Conservation (phyloP, 2,329 filamentous ascomycete genomes). For the Fusarium sp. region DNA sequence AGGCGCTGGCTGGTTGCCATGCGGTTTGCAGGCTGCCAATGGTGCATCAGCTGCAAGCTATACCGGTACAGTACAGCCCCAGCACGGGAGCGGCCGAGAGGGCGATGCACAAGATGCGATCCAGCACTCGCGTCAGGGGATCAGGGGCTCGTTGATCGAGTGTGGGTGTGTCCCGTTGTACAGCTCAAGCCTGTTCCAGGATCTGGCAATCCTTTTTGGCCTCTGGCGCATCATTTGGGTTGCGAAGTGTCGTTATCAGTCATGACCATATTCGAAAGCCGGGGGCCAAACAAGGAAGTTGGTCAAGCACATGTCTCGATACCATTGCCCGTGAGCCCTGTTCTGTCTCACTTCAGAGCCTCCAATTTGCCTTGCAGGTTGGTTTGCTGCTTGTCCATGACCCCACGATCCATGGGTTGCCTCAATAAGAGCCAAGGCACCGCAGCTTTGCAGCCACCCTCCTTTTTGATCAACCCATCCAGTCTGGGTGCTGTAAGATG, state of each 20-base stretch:
- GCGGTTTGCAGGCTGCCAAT: conserved; percentile 16
- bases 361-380: conserved; percentile 35
- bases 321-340: conserved; percentile 25
- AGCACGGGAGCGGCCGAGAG: conserved; percentile 38
- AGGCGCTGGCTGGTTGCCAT: conserved; percentile 6
- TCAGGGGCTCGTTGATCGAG: conserved; percentile 25
- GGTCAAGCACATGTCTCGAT: conserved; percentile 26
- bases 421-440: neutral
- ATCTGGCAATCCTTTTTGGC: conserved; percentile 32
- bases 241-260: conserved; percentile 10
- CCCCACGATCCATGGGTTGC: conserved; percentile 1
- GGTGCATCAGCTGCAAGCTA: conserved; percentile 29
- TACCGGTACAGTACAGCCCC: conserved; percentile 22
- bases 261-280: neutral
- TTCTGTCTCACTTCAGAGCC: conserved; percentile 36
- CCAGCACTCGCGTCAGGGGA: conserved; percentile 36
- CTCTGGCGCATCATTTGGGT: conserved; percentile 18
- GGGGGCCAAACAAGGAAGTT: conserved; percentile 11
- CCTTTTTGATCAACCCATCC: conserved; percentile 18
- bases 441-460: conserved; percentile 19
- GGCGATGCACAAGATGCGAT: conserved; percentile 40
- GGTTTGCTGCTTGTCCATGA: conserved; percentile 20
- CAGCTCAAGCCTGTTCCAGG: conserved; percentile 32
- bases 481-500: conserved; percentile 22
- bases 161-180: conserved; percentile 36